Conservation (phyloP, 2,329 filamentous ascomycete species). For the Sporothrix euskadiensis region DNA sequence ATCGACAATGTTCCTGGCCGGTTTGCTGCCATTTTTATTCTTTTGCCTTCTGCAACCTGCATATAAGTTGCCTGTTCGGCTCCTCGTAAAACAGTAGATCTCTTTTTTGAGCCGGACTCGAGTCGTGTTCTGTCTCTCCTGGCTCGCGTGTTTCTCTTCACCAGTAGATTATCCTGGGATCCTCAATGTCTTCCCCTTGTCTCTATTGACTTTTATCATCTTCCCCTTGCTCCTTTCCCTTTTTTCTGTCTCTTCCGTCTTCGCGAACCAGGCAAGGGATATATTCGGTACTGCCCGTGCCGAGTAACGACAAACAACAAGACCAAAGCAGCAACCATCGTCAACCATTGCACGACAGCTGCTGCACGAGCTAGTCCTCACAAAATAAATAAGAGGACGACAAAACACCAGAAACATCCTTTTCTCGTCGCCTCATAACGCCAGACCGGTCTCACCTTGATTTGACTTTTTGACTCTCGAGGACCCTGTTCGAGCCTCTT, state of each 20-base stretch:
- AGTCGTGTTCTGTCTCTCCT: neutral
- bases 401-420: neutral
- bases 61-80: conserved; percentile 17
- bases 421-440: neutral
- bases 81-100: neutral
- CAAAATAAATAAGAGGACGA: neutral
- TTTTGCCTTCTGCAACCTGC: neutral
- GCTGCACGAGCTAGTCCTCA: neutral
- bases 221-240: neutral
- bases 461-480: neutral
- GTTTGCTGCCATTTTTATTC: neutral
- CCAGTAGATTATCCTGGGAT: neutral
- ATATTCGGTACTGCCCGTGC: neutral
- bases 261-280: neutral
- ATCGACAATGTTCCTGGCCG: conserved; percentile 9
- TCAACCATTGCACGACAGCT: neutral
- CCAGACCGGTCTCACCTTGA: neutral
- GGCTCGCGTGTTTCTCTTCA: neutral
- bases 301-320: conserved; percentile 4
- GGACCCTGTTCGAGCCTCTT: neutral
- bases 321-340: neutral
- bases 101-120: neutral
- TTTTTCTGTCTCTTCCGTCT: neutral
- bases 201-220: neutral
- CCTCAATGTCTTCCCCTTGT: neutral